Evolutionary conservation across 2,329 filamentous ascomycete genomes (phyloP), one percentile per base, ranked within the genome.

Genomic region (Hypomyces perniciosus): DNA sequence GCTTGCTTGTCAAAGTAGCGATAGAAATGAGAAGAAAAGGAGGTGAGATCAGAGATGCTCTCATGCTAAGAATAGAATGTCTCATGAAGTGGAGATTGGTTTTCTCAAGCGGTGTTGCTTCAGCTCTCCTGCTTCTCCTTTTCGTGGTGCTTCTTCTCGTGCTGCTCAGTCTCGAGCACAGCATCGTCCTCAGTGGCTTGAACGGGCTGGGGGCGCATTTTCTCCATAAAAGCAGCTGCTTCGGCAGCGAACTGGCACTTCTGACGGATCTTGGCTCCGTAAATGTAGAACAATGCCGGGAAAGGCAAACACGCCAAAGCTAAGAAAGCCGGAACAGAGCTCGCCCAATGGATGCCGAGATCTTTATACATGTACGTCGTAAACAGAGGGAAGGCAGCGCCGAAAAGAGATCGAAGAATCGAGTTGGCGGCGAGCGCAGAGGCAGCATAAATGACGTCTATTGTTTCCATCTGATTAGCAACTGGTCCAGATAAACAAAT

Each of bases 291-390:
- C 12, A 92, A 65, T 66, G 87, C 85, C 0, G 88, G 87, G 61
- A 88, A 85, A 0, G 88, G 86, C 13, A 89, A 72, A 66, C 86
- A 90, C 8, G 76, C 77, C 4, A 90, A 65, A 0, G 86, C 80
- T 4, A 92, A 72, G 69, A 92, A 91, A 1, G 83, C 88, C 0
- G 86, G 87, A 10, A 92, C 72, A 0, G 80, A 82, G 33, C 77
- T 82, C 1, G 85, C 88, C 88, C 87, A 91, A 69, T 90, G 85
- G 50, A 86, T 83, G 44, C 87, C 85, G 2, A 86, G 73, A 50
- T 74, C 69, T 3, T 71, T 34, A 62, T 79, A 82, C 76, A 82
- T 80, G 55, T 72, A 65, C 0, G 72, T 75, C 0, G 85, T 87
- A 67, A 90, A 90, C 0, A 90, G 74, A 0, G 86, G 86, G 69